phyloP scores from a whole-genome alignment of 2,329 filamentous ascomycete genomes.

The Bipolaris zeicola region DNA sequence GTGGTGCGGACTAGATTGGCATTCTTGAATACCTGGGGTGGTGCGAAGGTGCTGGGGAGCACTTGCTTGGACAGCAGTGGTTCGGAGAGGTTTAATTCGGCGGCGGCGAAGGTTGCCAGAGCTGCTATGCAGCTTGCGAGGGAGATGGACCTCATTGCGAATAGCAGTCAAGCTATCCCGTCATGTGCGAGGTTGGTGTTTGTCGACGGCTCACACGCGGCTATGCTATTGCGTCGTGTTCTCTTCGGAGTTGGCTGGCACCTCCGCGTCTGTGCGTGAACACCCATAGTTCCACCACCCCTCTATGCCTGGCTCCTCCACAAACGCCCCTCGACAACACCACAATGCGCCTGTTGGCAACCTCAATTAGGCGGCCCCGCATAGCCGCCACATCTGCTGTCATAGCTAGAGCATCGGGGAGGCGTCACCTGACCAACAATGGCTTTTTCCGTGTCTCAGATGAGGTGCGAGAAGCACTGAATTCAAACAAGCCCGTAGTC shows the following conservation, averaged over 20 bases:
- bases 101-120: constrained; percentile 64
- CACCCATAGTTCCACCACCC: constrained; percentile 23
- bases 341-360: constrained; percentile 35
- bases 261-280: constrained; percentile 27
- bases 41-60: constrained; percentile 68
- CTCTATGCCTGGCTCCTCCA: constrained; percentile 8
- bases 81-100: constrained; percentile 64
- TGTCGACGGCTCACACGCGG: constrained; percentile 23
- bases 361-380: constrained; percentile 25
- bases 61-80: constrained; percentile 60
- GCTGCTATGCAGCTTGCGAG: constrained; percentile 56
- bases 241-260: constrained; percentile 37
- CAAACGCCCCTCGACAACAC: constrained; percentile 10
- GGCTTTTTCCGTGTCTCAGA: constrained; percentile 74
- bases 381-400: constrained; percentile 8
- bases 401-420: constrained; percentile 6
- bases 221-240: constrained; percentile 47
- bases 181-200: constrained; percentile 36
- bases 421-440: constrained; percentile 46
- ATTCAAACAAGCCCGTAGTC: constrained; percentile 78
- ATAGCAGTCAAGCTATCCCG: constrained; percentile 38
- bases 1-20: constrained; percentile 86
- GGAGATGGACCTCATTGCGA: constrained; percentile 49
- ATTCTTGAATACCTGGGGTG: constrained; percentile 92
- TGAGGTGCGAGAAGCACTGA: constrained; percentile 79